Evolutionary conservation across 495 filamentous ascomycete species (phyloP), one percentile per base, ranked within the genome.

Genomic region (Cercophora sp.): DNA sequence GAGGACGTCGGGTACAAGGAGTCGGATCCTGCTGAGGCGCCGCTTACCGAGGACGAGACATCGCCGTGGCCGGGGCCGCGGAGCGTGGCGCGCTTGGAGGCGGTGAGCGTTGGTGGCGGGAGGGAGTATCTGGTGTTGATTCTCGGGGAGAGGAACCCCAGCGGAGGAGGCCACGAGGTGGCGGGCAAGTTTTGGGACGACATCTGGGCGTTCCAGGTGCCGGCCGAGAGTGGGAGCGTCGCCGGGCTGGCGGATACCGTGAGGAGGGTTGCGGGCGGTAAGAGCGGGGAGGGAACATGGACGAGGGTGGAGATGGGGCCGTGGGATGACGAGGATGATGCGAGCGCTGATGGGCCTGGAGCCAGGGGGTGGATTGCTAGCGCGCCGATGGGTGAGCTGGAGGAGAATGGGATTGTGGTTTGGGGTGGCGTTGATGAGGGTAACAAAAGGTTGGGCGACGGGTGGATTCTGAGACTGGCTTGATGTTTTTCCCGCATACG

Each of bases 121-220:
- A 72, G 78, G 27, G 66, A 78, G 44, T 83, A 75, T 48, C 66
- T 93, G 4, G 64, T 91, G 1, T 79, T 88, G 0, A 56, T 87
- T 26, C 79, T 89, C 41, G 88, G 88, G 5, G 86, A 90, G 68
- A 66, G 67, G 3, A 77, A 83, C 59, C 80, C 83, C 1, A 83
- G 79, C 59, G 64, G 67, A 6, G 65, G 79, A 24, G 86, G 84
- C 0, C 83, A 89, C 56, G 74, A 75, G n/a, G 81, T 76, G 3
- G 83, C 84, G 0, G 87, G 86, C 1, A 82, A 76, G 57, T 88
- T 88, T 74, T 72, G 80, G 57, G 66, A 71, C 15, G 88, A 91
- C 67, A 77, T 88, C 1, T 93, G 88, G 89, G 76, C 73, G 0
- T 93, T 85, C 63, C 79, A 87, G 58, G 70, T 88, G 27, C 70